Base-by-base conservation (phyloP, 2,329 filamentous ascomycete genomes). In the Fonsecaea pugnacius region DNA sequence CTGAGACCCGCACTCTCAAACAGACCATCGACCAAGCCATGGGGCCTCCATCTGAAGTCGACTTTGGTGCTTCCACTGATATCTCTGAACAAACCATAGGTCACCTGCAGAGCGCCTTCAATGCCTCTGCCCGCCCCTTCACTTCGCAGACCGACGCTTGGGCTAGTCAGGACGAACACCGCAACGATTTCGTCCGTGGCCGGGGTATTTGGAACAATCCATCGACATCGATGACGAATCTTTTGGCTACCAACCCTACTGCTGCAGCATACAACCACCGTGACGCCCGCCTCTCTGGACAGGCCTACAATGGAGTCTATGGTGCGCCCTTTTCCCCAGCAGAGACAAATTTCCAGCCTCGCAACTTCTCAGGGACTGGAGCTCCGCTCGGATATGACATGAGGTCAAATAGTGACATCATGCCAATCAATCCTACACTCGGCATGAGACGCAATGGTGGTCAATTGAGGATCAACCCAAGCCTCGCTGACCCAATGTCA, bases 11-110 rank as follows among this genome's bases (percentile, higher is more conserved):
- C 48, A 82, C 86, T 56, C 84, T 85, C 63, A 85, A 85, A 71
- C 83, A 87, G 70, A 87, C 85, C 21, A 77, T 88, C 69, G 84
- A 87, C 65, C 84, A 87, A 70, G 80, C 81, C 58, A 78, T 86
- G 68, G 82, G 82, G 14, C 78, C 83, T 63, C 78, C 83, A 6
- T 84, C 82, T 33, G 83, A 85, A 67, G 74, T 76, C 43, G 83
- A 84, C 61, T 84, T 83, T 68, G 76, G 75, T 61, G 74, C 75
- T 46, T 79, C 75, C 46, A 75, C 72, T 62, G 82, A 85, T 54
- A 75, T 83, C 30, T 80, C 77, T 7, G 81, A 84, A 67, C 82
- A 82, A 63, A 82, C 81, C 9, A 79, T 84, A 57, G 78, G 77
- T 52, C 78, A 78, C 68, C 71, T 83, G 24, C 82, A 84, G 70